phyloP scores from a whole-genome alignment of 306 rosid genomes.

The Pyrus pyrifolia region DNA sequence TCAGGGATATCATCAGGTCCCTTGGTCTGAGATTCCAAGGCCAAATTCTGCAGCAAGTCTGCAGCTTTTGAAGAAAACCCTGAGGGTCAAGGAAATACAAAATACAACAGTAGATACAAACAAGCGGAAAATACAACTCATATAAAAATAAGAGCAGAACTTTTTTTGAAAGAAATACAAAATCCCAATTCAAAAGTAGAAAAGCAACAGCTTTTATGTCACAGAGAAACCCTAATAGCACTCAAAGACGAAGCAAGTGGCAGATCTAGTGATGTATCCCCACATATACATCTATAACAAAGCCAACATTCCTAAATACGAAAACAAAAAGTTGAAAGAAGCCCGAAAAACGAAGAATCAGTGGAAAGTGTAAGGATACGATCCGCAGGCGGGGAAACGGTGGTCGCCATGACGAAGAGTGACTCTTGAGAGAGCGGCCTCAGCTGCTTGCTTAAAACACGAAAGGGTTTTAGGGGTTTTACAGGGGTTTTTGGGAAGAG shows the following conservation, averaged over 20 bases:
- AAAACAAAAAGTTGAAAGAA: background rate
- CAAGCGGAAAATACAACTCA: background rate
- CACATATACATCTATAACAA: background rate
- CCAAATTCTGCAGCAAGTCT: slow-evolving; percentile 78
- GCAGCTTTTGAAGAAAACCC: slow-evolving; percentile 48
- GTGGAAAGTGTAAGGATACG: slow-evolving; percentile 61
- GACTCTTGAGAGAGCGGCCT: slow-evolving; percentile 2
- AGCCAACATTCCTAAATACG: background rate
- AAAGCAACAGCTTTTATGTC: background rate
- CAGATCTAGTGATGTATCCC: background rate
- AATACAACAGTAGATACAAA: background rate
- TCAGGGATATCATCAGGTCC: slow-evolving; percentile 69
- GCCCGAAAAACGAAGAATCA: background rate
- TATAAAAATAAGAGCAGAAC: background rate
- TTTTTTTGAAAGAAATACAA: background rate
- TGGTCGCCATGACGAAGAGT: slow-evolving; percentile 48
- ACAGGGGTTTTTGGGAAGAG: background rate
- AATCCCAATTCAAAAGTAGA: background rate
- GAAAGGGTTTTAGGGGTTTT: slow-evolving; percentile 16
- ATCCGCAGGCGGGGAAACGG: slow-evolving; percentile 60
- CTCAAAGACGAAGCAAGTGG: background rate
- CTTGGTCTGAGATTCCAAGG: slow-evolving; percentile 70
- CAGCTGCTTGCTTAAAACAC: background rate
- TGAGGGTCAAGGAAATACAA: slow-evolving; percentile 46
- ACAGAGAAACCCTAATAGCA: background rate